Evolutionary conservation across 805 yeast species (phyloP).

Genomic region (Ogataea ramenticola): DNA sequence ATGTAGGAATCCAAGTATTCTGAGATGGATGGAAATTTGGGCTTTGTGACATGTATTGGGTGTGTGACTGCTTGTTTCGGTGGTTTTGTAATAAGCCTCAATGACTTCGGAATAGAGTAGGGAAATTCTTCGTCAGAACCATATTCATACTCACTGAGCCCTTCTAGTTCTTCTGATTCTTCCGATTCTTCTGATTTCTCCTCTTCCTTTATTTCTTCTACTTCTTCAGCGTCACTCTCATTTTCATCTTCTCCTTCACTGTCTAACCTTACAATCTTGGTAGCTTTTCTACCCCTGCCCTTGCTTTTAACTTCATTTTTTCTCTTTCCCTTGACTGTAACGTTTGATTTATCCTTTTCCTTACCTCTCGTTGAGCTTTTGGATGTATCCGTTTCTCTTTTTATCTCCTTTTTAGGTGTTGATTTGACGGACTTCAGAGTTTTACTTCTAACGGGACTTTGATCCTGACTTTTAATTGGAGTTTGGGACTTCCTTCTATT

Average conservation of each 20-base stretch:
- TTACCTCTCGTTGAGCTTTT: not conserved
- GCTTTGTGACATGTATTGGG: slow-evolving; percentile 47
- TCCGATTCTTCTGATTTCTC: slow-evolving; percentile 3
- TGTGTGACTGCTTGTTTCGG: slow-evolving; percentile 49
- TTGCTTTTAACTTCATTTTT: not conserved
- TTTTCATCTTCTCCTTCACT: not conserved
- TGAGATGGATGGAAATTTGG: slow-evolving; percentile 34
- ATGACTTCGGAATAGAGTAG: slow-evolving; percentile 15
- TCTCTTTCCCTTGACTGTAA: too few relatives aligned
- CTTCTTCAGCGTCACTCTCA: slow-evolving; percentile 1
- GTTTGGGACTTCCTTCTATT: not conserved
- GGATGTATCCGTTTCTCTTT: not conserved
- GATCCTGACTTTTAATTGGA: not conserved
- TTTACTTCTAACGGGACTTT: too few relatives aligned
- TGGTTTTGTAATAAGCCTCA: slow-evolving; percentile 27
- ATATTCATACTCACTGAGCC: slow-evolving; percentile 6
- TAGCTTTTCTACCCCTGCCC: not conserved
- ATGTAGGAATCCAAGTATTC: slow-evolving; percentile 48
- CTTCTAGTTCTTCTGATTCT: slow-evolving; percentile 1
- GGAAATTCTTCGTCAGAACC: slow-evolving; percentile 1
- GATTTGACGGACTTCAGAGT: not conserved
- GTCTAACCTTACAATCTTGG: not conserved
- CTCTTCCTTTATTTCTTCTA: slow-evolving; percentile 1
- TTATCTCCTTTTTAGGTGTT: not conserved
- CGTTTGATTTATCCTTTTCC: too few relatives aligned